Base-by-base conservation (phyloP, 805 yeast species). In the Geotrichum ghanense region DNA sequence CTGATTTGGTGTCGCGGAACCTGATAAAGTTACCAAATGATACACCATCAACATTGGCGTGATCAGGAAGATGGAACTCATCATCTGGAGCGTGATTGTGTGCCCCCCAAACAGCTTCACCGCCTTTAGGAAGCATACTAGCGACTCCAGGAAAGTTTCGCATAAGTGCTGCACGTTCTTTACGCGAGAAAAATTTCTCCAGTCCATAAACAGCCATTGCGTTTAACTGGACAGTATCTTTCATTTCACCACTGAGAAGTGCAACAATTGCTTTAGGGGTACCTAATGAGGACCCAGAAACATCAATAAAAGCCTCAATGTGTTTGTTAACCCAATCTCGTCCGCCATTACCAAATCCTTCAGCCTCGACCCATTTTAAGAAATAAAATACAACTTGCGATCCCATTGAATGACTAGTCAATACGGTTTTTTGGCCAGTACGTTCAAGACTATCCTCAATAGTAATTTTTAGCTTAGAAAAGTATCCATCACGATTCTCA, bases 391-490 rank as follows among this genome's bases (percentile, higher is more conserved):
- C 76, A 31, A 92, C 76, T 65, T 92, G 97, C 0, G 95, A 74
- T 2, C 98, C 98, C 98, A 92, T 92, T 0, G 97, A 90, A 62
- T 92, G 98, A 20, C 95, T 94, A 17, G 80, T 74, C 14, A 92
- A 57, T n/a, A 82, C 79, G 1, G 84, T 68, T 57, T 88, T 90
- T 46, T 75, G 70, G 46, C 88, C 80, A 4, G 73, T 74, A 17
- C 69, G 54, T 14, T 62, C 57, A 50, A 72, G 68, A 49, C 70
- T 71, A 20, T 76, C 53, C 63, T 92, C 98, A 46, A 90, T 79
- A 55, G 77, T 80, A 20, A 67, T 55, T 66, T 88, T 86, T 50
- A 92, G 69, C 56, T 78, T 80, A 10, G 87, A 67, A 59, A 92
- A 92, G 65, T 86, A 92, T 2, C 78, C 79, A 59, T 92, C 98